Evolutionary conservation across 148 eudicot species (phyloP).

Genomic region (Silene conica): DNA sequence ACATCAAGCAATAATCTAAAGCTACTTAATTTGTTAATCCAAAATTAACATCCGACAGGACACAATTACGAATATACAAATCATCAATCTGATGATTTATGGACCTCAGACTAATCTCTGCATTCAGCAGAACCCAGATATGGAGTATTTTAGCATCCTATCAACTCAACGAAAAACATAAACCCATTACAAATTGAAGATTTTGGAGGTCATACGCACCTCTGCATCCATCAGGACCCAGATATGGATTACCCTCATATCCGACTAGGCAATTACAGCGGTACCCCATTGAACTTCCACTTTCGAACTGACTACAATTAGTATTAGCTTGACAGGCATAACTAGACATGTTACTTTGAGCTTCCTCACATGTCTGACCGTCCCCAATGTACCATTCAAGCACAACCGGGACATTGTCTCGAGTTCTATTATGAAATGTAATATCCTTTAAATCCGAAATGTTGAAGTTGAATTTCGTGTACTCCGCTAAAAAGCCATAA

Average conservation of each 20-base stretch:
- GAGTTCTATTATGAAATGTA: not conserved
- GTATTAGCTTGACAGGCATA: conserved; percentile 25
- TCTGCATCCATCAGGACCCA: conserved; percentile 2
- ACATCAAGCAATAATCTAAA: not conserved
- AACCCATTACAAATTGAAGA: not conserved
- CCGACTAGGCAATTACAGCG: conserved; percentile 24
- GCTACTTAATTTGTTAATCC: no score
- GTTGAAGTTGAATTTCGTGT: conserved; percentile 26
- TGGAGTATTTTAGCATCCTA: no score
- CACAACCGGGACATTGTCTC: conserved; percentile 20
- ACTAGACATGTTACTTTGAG: not conserved
- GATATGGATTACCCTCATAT: conserved; percentile 11
- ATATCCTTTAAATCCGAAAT: conserved; percentile 36
- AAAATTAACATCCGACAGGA: not conserved
- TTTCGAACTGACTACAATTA: conserved; percentile 13
- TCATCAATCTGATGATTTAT: no score
- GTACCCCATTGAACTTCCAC: conserved; percentile 21
- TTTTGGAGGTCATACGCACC: not conserved
- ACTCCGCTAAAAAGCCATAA: conserved; percentile 43
- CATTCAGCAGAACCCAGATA: not conserved
- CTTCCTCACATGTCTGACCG: conserved; percentile 17
- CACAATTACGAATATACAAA: no score
- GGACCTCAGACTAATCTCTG: not conserved
- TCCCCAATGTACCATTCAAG: conserved; percentile 29
- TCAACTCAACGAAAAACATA: not conserved